A percentile compares a stretch with the other conserved stretches of the same genome.
Conservation (phyloP, 495 filamentous ascomycete species). For the Xylaria scruposa region DNA sequence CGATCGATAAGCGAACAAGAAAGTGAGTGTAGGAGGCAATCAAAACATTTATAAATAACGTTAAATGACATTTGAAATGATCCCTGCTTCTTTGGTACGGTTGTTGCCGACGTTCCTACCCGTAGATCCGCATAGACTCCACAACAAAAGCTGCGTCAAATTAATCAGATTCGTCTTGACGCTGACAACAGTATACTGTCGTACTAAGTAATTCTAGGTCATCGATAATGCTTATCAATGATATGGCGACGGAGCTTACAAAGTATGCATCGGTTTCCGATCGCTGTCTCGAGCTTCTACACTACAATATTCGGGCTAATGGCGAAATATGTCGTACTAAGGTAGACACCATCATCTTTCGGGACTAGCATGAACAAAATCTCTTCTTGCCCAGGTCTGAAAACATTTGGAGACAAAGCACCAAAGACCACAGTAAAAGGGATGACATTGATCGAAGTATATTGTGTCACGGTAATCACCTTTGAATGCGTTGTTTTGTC, state of each 20-base stretch:
- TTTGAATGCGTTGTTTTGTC: background rate
- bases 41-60: constrained; percentile 1
- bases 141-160: background rate
- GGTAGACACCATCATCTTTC: background rate
- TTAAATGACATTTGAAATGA: constrained; percentile 22
- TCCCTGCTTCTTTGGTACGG: constrained; percentile 5
- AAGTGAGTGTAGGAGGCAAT: background rate
- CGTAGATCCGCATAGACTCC: constrained; percentile 2
- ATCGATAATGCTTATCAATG: background rate
- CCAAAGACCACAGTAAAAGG: background rate
- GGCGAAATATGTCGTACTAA: background rate
- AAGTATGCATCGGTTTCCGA: constrained; percentile 8
- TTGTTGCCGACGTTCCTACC: background rate
- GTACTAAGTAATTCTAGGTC: background rate
- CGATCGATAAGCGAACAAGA: background rate
- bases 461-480: background rate
- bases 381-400: background rate
- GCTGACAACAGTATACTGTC: background rate
- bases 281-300: background rate
- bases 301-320: background rate
- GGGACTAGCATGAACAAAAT: background rate
- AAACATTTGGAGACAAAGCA: background rate
- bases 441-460: background rate
- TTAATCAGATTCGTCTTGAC: background rate
- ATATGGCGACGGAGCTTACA: background rate